phyloP scores from a whole-genome alignment of 495 filamentous ascomycete genomes.

The Penicillium arizonense region DNA sequence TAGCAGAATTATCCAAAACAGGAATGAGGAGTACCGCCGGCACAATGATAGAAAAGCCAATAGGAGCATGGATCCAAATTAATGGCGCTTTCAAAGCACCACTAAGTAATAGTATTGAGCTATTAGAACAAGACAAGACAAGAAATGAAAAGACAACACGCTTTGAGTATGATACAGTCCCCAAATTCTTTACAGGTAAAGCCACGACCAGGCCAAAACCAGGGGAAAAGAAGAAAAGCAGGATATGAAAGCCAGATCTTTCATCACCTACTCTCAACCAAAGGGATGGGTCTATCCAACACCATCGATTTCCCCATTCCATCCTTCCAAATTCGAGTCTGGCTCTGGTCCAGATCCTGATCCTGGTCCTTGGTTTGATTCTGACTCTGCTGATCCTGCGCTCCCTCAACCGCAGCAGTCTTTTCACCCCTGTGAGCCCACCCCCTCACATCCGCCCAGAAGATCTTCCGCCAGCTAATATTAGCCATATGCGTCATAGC shows the following conservation, averaged over 20 bases:
- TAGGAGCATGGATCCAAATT: background rate
- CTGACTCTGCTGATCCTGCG: background rate
- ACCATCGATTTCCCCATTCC: no score
- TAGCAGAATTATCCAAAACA: background rate
- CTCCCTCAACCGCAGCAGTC: background rate
- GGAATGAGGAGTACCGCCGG: no score
- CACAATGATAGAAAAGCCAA: background rate
- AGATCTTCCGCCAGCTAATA: conserved; percentile 30
- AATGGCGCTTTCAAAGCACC: background rate
- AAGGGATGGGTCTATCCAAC: no score
- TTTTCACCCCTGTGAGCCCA: conserved; percentile 2
- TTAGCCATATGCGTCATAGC: conserved; percentile 43
- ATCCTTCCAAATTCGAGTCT: no score
- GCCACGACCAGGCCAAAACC: background rate
- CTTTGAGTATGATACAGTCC: conserved; percentile 20
- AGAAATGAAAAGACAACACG: conserved; percentile 8
- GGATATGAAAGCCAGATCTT: no score
- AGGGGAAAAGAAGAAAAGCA: no score
- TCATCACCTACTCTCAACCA: no score
- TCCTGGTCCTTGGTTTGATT: no score
- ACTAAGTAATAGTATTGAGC: background rate
- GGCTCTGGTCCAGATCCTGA: no score
- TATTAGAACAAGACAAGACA: conserved; percentile 6
- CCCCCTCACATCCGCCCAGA: conserved; percentile 20
- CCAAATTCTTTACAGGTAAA: conserved; percentile 7